phyloP scores from a whole-genome alignment of 768 basidiomycete genomes.

The Mycena chlorophos region DNA sequence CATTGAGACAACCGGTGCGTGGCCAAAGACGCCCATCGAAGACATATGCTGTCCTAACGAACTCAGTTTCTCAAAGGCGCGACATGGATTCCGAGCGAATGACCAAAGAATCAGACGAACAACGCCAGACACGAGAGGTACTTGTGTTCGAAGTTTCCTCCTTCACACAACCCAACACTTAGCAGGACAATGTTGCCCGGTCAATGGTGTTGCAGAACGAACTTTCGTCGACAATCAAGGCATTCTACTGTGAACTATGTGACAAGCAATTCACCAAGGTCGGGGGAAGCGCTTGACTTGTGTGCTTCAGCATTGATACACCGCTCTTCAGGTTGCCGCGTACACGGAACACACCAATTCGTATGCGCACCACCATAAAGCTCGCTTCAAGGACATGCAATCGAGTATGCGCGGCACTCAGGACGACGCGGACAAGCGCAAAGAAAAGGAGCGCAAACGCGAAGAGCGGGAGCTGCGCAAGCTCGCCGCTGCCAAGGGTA shows the following conservation, averaged over 20 bases:
- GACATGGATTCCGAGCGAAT: conserved; percentile 81
- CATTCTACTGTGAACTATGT: conserved; percentile 82
- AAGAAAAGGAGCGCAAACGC: conserved; percentile 82
- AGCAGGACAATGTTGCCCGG: conserved; percentile 63
- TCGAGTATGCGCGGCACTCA: conserved; percentile 65
- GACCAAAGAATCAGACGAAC: conserved; percentile 76
- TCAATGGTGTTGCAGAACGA: conserved; percentile 67
- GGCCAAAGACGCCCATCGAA: neutral
- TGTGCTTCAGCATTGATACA: no score
- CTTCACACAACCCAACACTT: conserved; percentile 1
- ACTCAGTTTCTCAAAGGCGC: conserved; percentile 68
- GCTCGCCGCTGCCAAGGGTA: conserved; percentile 78
- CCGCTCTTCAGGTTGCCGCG: no score
- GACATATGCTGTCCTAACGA: neutral
- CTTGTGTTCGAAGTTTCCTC: conserved; percentile 7
- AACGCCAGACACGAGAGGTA: conserved; percentile 73
- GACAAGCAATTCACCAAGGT: conserved; percentile 88
- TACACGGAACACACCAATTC: conserved; percentile 91
- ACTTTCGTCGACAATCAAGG: conserved; percentile 62
- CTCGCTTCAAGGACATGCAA: conserved; percentile 81
- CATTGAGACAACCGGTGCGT: conserved; percentile 66
- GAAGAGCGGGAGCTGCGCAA: conserved; percentile 86
- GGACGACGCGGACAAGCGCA: conserved; percentile 70
- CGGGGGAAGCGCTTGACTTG: no score
- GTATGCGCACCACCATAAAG: conserved; percentile 85